A percentile compares a stretch with the other conserved stretches of the same genome.
Evolutionary conservation across 176 grass and related monocot genomes (phyloP).

Genomic region (Typha latifolia): DNA sequence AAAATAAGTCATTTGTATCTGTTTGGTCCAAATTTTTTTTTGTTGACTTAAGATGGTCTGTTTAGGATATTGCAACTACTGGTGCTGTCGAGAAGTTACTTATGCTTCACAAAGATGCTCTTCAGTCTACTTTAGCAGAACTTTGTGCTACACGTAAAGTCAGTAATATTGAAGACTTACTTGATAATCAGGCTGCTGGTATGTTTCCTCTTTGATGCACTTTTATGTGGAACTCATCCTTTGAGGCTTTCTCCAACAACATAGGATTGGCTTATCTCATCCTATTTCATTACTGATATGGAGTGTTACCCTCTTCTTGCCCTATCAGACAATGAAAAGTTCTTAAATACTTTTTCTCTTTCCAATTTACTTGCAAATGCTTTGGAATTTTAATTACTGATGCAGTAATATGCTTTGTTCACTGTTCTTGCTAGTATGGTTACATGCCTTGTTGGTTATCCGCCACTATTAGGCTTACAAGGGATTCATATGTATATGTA

Average conservation of each 20-base stretch:
- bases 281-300: too few relatives aligned
- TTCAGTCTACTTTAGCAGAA: conserved; percentile 48
- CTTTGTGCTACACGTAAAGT: conserved; percentile 54
- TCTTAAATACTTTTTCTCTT: too few relatives aligned
- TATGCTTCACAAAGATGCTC: conserved; percentile 48
- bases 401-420: neutral
- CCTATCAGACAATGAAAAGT: too few relatives aligned
- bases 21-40: neutral
- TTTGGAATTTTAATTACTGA: too few relatives aligned
- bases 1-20: neutral
- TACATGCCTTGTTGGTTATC: neutral
- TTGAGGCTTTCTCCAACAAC: too few relatives aligned
- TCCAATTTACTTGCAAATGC: too few relatives aligned
- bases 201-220: conserved; percentile 8
- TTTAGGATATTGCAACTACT: conserved; percentile 46
- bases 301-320: too few relatives aligned
- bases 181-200: conserved; percentile 40
- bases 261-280: too few relatives aligned
- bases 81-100: conserved; percentile 61
- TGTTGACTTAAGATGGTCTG: conserved; percentile 21
- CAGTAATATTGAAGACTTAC: conserved; percentile 45
- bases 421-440: neutral
- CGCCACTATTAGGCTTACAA: neutral
- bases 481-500: neutral
- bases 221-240: neutral